Conservation (phyloP, 1,284 basidiomycete genomes). For the Cryptococcus wingfieldii region DNA sequence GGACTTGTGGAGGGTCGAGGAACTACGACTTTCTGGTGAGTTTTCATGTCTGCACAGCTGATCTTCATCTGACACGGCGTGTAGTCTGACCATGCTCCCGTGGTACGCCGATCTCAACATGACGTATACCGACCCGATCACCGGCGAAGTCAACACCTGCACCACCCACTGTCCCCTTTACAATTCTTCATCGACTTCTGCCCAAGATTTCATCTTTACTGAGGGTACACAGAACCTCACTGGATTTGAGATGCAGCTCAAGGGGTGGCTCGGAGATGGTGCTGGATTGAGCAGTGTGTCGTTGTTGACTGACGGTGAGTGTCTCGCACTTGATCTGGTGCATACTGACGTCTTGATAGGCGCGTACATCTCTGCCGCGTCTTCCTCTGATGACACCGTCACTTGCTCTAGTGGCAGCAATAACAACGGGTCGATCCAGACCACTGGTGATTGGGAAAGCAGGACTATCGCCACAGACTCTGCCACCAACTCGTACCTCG, state of each 20-base stretch:
- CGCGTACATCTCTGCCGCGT: conserved; percentile 64
- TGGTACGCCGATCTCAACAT: conserved; percentile 77
- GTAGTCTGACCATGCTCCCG: conserved; percentile 75
- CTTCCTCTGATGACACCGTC: conserved; percentile 61
- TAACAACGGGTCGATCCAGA: conserved; percentile 58
- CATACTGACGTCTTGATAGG: conserved; percentile 17
- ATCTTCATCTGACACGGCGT: conserved; percentile 7
- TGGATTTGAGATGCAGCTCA: conserved; percentile 70
- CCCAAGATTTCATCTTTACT: conserved; percentile 65
- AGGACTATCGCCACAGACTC: conserved; percentile 65
- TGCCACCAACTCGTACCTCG: conserved; percentile 67
- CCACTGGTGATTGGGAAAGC: conserved; percentile 65
- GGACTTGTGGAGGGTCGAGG: conserved; percentile 75
- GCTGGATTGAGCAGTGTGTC: conserved; percentile 85
- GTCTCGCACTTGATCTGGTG: background rate
- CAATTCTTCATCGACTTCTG: conserved; percentile 62
- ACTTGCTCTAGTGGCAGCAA: conserved; percentile 61
- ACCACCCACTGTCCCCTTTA: conserved; percentile 66
- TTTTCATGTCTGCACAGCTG: conserved; percentile 11
- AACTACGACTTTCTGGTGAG: conserved; percentile 78
- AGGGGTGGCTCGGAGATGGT: conserved; percentile 67
- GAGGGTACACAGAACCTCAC: conserved; percentile 59
- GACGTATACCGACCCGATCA: conserved; percentile 70
- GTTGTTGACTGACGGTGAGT: conserved; percentile 74
- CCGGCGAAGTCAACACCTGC: conserved; percentile 68